Percentiles rank a stretch among this genome's conserved stretches.
Evolutionary conservation across 2,329 filamentous ascomycete genomes (phyloP).

Genomic region (Talaromyces sp.): DNA sequence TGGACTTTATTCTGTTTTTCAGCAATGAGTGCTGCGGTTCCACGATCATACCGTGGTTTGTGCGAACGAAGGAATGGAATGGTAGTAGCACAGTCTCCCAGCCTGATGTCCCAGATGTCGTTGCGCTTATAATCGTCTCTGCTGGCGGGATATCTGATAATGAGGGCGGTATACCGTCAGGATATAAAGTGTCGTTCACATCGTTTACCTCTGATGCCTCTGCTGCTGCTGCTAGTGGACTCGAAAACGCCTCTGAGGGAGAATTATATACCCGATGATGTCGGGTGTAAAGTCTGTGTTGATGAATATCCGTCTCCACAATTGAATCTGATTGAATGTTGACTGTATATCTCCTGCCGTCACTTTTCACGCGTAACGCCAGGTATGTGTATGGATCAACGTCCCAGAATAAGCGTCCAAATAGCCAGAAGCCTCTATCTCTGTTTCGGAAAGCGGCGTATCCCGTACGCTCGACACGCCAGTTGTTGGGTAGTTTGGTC

Average conservation of each 20-base stretch:
- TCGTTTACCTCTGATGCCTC: conserved; percentile 21
- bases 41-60: conserved; percentile 84
- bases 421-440: conserved; percentile 71
- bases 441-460: conserved; percentile 87
- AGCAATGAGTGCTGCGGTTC: conserved; percentile 90
- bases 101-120: conserved; percentile 62
- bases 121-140: conserved; percentile 30
- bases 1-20: conserved; percentile 73
- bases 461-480: conserved; percentile 50
- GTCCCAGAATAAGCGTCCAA: conserved; percentile 81
- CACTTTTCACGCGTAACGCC: conserved; percentile 80
- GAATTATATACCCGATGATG: conserved; percentile 31
- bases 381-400: conserved; percentile 85
- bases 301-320: conserved; percentile 90
- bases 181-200: conserved; percentile 22
- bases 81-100: conserved; percentile 96
- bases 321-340: conserved; percentile 94
- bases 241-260: conserved; percentile 14
- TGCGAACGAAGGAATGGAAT: conserved; percentile 89
- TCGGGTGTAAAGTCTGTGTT: conserved; percentile 69
- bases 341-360: conserved; percentile 86
- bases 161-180: conserved; percentile 28
- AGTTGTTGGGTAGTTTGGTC: conserved; percentile 69
- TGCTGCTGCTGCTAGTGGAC: conserved; percentile 16
- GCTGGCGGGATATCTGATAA: conserved; percentile 36